These are phyloP conservation scores for Bigelowiella natans DNA, from an alignment of 78 protist species.

Conservation along the genomic window DNA sequence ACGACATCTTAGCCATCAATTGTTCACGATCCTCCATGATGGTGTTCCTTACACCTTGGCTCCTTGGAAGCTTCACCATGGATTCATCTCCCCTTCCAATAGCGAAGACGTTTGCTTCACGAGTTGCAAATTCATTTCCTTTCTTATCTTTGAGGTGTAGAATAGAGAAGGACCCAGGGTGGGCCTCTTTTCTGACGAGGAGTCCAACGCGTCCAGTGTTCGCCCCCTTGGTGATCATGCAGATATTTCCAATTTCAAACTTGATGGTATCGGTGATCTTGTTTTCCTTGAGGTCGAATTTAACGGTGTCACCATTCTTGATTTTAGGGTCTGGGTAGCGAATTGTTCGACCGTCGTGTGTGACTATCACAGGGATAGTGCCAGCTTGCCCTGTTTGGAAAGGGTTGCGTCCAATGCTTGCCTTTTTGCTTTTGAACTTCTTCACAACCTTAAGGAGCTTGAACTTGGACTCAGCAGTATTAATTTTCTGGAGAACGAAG, in stretches of 20 bases:
- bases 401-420: background rate
- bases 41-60: slow-evolving; percentile 75
- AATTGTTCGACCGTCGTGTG: slow-evolving; percentile 98
- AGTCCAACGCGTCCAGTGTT: slow-evolving; percentile 98
- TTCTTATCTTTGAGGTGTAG: slow-evolving; percentile 53
- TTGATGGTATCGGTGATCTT: slow-evolving; percentile 48
- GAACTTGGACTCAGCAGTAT: slow-evolving; percentile 66
- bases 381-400: background rate
- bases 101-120: slow-evolving; percentile 87
- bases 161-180: slow-evolving; percentile 92
- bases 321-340: slow-evolving; percentile 83
- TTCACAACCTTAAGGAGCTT: slow-evolving; percentile 5
- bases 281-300: slow-evolving; percentile 62
- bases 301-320: slow-evolving; percentile 34
- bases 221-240: slow-evolving; percentile 91
- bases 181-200: slow-evolving; percentile 69
- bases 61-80: slow-evolving; percentile 82
- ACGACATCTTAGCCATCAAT: too few species aligned
- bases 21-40: background rate
- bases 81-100: slow-evolving; percentile 81
- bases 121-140: slow-evolving; percentile 94
- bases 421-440: background rate
- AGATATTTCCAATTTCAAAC: slow-evolving; percentile 73
- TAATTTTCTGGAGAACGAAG: slow-evolving; percentile 82
- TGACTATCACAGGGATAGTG: slow-evolving; percentile 75